Evolutionary conservation across 23 red algal species (phyloP), one percentile per base, ranked within the genome.

Genomic region (Agarophyton chilense): DNA sequence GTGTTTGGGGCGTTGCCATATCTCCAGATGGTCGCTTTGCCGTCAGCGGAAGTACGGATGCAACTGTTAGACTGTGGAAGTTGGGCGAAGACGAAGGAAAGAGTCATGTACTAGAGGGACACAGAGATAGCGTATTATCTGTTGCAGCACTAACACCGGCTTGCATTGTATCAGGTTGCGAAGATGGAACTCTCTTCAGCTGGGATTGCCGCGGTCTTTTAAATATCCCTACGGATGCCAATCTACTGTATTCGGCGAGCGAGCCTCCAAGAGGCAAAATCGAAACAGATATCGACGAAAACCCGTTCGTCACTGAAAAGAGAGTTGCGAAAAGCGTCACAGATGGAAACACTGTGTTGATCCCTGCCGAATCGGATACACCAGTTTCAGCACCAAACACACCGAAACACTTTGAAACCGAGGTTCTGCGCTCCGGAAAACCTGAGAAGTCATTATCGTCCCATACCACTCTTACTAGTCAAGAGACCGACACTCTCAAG

Each of bases 1-100:
- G 93, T 36, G 80, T 91, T 28, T 95, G 93, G 93, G 58, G 61
- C 35, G 86, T 95, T 50, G 93, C 84, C 21, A 34, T 94, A 43
- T 53, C 81, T 40, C 76, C 52, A 35, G 80, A 87, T 78, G 93
- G 78, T 29, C 63, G 60, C 13, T 85, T 78, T 64, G 93, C 93
- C 5, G 73, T 91, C 7, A 77, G 72, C 26, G 93, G 93, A 22
- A 78, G 63, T 36, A 89, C 93, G 14, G 93, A 95, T 54, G 78
- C 87, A 18, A 95, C 85, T 47, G 88, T 95, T 38, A 73, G 93
- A 33, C 53, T 81, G 29, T 95, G 93, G 93, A 72, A 75, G 31
- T 38, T 95, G 35, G 86, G 46, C 60, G 79, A 70, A 38, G 81
- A 81, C n/a, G 50, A 63, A 72, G 79, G 57, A 11, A 32, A 65